phyloP scores from a whole-genome alignment of 768 basidiomycete genomes.

The Pisolithus microcarpus region DNA sequence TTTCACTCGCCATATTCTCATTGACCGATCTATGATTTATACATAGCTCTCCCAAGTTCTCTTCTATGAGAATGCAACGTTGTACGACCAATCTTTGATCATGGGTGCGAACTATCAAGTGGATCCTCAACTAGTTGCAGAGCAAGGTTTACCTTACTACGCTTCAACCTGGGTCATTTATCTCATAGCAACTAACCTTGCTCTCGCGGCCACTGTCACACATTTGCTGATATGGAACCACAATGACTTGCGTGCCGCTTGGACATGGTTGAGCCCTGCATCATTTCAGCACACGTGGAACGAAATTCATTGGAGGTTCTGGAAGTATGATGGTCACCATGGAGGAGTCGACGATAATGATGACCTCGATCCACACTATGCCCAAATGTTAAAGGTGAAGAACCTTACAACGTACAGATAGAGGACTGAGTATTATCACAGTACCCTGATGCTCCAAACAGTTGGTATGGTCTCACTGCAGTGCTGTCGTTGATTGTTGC shows the following conservation, averaged over 20 bases:
- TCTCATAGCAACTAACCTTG: constrained; percentile 12
- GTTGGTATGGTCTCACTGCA: constrained; percentile 27
- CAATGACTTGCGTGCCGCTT: constrained; percentile 39
- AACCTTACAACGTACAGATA: constrained; percentile 10
- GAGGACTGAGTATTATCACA: constrained; percentile 1
- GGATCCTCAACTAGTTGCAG: constrained; percentile 41
- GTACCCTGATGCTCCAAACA: constrained; percentile 29
- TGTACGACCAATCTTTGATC: constrained; percentile 47
- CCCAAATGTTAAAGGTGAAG: constrained; percentile 42
- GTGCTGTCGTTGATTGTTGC: constrained; percentile 6
- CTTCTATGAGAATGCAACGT: constrained; percentile 45
- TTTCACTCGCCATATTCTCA: background rate
- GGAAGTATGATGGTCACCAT: constrained; percentile 16
- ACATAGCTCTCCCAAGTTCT: constrained; percentile 40
- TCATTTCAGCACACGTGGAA: constrained; percentile 22
- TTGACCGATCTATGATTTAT: background rate
- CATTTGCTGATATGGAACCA: constrained; percentile 50
- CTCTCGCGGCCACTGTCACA: constrained; percentile 42
- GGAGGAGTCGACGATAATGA: constrained; percentile 25
- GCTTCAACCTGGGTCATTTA: constrained; percentile 19
- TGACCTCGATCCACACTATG: constrained; percentile 47
- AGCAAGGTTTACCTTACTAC: constrained; percentile 31
- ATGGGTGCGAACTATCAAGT: constrained; percentile 46
- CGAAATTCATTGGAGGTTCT: constrained; percentile 36
- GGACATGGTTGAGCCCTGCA: constrained; percentile 39